phyloP scores from a whole-genome alignment of 495 filamentous ascomycete genomes.

The Tuber umbilicatum region DNA sequence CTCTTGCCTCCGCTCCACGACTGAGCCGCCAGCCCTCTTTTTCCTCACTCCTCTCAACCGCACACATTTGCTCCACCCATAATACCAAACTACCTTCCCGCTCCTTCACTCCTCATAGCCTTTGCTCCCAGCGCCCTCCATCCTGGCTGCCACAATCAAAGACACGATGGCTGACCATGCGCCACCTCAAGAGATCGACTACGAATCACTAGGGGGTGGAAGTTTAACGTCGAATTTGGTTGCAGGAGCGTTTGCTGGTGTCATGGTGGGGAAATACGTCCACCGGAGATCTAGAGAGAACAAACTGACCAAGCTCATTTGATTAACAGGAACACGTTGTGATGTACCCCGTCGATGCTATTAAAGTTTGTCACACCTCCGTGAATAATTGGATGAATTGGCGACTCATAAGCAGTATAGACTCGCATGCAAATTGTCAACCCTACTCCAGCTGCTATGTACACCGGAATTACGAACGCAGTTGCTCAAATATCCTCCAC shows the following conservation, averaged over 20 bases:
- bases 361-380: slow-evolving; percentile 65
- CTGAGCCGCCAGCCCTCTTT: not conserved
- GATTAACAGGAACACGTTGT: slow-evolving; percentile 67
- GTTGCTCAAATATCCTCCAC: slow-evolving; percentile 82
- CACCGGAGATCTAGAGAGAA: slow-evolving; percentile 4
- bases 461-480: slow-evolving; percentile 85
- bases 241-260: slow-evolving; percentile 93
- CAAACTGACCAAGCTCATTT: slow-evolving; percentile 34
- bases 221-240: slow-evolving; percentile 75
- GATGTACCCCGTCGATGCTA: slow-evolving; percentile 96
- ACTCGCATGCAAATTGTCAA: slow-evolving; percentile 97
- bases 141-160: not conserved
- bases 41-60: not conserved
- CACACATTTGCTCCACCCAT: not conserved
- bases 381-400: slow-evolving; percentile 5
- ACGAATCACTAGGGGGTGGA: slow-evolving; percentile 62
- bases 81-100: not conserved
- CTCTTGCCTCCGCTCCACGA: not conserved
- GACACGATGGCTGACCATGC: slow-evolving; percentile 43
- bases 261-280: slow-evolving; percentile 61
- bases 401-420: slow-evolving; percentile 47
- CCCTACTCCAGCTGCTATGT: slow-evolving; percentile 74
- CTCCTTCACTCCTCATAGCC: not conserved
- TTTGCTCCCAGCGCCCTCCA: not conserved
- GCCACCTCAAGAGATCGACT: slow-evolving; percentile 46